phyloP scores from a whole-genome alignment of 2,329 filamentous ascomycete genomes.

The Aspergillus uvarum region DNA sequence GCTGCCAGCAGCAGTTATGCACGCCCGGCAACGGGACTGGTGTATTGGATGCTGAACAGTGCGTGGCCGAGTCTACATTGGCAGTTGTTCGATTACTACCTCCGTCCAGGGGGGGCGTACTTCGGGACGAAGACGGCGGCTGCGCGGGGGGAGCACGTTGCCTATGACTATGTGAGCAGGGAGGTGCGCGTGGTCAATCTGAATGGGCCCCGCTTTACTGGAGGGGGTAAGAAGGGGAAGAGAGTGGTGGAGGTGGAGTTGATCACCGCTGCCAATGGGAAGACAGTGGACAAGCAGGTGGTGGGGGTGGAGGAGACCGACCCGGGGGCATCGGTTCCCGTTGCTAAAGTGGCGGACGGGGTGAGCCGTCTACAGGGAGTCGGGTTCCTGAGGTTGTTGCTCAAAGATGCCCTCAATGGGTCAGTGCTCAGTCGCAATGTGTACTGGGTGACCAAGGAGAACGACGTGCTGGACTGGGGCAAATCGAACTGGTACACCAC shows the following conservation, averaged over 20 bases:
- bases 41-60: slow-evolving; percentile 69
- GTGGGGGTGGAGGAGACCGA: slow-evolving; percentile 35
- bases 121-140: slow-evolving; percentile 58
- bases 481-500: slow-evolving; percentile 61
- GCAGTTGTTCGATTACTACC: slow-evolving; percentile 65
- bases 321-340: slow-evolving; percentile 48
- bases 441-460: slow-evolving; percentile 55
- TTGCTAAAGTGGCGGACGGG: slow-evolving; percentile 35
- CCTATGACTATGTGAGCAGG: slow-evolving; percentile 53
- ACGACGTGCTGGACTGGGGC: slow-evolving; percentile 57
- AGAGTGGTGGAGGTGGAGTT: slow-evolving; percentile 52
- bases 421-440: slow-evolving; percentile 55
- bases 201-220: slow-evolving; percentile 34
- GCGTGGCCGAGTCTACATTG: slow-evolving; percentile 67
- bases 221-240: slow-evolving; percentile 31
- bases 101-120: slow-evolving; percentile 58
- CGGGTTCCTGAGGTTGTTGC: slow-evolving; percentile 52
- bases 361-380: slow-evolving; percentile 40
- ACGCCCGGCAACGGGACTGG: slow-evolving; percentile 58
- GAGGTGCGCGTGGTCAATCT: slow-evolving; percentile 55
- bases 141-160: slow-evolving; percentile 53
- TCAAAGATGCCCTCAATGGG: slow-evolving; percentile 36
- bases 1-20: slow-evolving; percentile 19
- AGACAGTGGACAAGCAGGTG: slow-evolving; percentile 36
- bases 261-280: slow-evolving; percentile 50